phyloP scores from a whole-genome alignment of 352 stramenopile species.

The Globisporangium echinulatum region DNA sequence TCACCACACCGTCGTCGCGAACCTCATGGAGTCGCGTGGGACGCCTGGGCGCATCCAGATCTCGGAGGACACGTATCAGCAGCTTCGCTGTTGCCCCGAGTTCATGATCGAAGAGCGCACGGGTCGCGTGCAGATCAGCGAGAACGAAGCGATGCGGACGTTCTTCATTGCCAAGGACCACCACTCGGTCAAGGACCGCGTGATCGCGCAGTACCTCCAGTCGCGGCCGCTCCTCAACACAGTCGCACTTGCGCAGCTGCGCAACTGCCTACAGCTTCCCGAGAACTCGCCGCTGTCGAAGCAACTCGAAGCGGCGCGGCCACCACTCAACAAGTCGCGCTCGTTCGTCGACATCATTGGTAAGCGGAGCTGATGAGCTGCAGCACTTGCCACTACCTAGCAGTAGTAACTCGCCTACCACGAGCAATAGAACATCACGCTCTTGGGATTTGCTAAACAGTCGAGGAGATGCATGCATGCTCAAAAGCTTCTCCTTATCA shows the following conservation, averaged over 20 bases:
- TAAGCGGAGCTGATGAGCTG: conserved; percentile 3
- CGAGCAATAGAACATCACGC: conserved; percentile 1
- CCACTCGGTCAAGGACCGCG: conserved; percentile 35
- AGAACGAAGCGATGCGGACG: conserved; percentile 45
- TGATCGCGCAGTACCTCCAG: conserved; percentile 45
- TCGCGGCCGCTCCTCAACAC: conserved; percentile 28
- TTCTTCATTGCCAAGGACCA: conserved; percentile 46
- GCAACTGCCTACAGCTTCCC: conserved; percentile 41
- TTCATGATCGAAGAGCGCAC: conserved; percentile 44
- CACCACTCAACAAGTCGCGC: conserved; percentile 18
- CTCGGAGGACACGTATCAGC: conserved; percentile 51
- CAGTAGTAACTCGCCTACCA: not conserved
- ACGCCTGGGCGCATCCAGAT: conserved; percentile 51
- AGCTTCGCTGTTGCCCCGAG: conserved; percentile 42
- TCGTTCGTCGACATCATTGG: conserved; percentile 45
- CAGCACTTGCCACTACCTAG: not conserved
- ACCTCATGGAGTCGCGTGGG: conserved; percentile 71
- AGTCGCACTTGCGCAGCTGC: conserved; percentile 37
- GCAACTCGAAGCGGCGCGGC: conserved; percentile 29
- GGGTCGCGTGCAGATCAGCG: conserved; percentile 43
- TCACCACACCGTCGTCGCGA: conserved; percentile 70
- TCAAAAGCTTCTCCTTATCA: too few relatives aligned
- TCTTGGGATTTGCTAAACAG: too few relatives aligned
- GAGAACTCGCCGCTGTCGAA: conserved; percentile 49
- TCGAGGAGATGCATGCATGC: too few relatives aligned